Percentiles rank a stretch among this genome's conserved stretches.
phyloP scores from a whole-genome alignment of 768 basidiomycete genomes.

The Lactarius psammicola region DNA sequence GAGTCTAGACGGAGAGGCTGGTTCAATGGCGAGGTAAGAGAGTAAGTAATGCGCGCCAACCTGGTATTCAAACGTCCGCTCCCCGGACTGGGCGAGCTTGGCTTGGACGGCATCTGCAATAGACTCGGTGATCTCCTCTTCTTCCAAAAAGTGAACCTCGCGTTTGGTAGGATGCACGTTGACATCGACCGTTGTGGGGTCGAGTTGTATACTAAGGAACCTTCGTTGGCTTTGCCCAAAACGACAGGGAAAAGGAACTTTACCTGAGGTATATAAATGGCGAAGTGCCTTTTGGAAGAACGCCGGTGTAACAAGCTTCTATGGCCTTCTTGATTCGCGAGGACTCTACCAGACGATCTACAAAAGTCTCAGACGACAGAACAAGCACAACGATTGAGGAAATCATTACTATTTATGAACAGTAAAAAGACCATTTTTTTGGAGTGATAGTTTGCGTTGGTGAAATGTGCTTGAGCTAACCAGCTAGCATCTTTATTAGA shows the following conservation, averaged over 20 bases:
- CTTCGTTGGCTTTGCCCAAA: neutral
- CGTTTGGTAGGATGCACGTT: slow-evolving; percentile 98
- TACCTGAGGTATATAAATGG: slow-evolving; percentile 96
- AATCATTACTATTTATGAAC: slow-evolving; percentile 87
- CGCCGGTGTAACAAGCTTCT: slow-evolving; percentile 78
- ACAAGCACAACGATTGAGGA: neutral
- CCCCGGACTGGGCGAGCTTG: slow-evolving; percentile 43
- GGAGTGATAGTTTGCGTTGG: slow-evolving; percentile 83
- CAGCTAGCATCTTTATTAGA: slow-evolving; percentile 45
- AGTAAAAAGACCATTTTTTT: slow-evolving; percentile 84
- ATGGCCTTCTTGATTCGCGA: slow-evolving; percentile 81
- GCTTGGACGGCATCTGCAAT: slow-evolving; percentile 75
- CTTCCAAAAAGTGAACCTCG: slow-evolving; percentile 92
- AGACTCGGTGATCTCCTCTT: slow-evolving; percentile 77
- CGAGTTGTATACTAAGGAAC: slow-evolving; percentile 64
- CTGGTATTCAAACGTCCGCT: slow-evolving; percentile 68
- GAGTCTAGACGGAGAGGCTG: slow-evolving; percentile 43
- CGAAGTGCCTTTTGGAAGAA: slow-evolving; percentile 84
- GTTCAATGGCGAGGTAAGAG: neutral
- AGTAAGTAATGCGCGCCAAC: slow-evolving; percentile 35
- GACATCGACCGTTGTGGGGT: slow-evolving; percentile 88
- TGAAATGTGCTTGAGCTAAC: slow-evolving; percentile 73
- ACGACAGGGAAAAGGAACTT: slow-evolving; percentile 19
- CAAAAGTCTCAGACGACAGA: neutral
- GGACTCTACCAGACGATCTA: slow-evolving; percentile 93